Evolutionary conservation across 139 green algal species (phyloP).

Genomic region (Volvox africanus): DNA sequence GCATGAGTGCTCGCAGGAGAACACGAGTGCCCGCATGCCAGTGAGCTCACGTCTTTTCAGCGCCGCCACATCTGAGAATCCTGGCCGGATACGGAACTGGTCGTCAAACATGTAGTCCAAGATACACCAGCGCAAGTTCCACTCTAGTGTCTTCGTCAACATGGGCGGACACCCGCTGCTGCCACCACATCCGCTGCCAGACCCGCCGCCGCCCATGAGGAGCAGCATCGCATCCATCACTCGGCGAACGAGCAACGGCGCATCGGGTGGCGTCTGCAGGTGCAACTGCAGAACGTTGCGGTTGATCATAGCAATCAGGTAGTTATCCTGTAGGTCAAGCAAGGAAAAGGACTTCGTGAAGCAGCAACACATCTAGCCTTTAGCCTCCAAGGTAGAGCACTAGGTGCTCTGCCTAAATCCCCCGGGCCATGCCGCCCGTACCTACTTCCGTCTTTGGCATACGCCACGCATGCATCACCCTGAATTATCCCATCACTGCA

Average conservation of each 20-base stretch:
- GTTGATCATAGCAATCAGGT: constrained; percentile 93
- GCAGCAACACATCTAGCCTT: too few species aligned
- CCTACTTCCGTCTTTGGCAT: too few species aligned
- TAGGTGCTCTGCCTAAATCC: too few species aligned
- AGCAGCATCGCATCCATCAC: neutral
- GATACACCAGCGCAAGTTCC: constrained; percentile 92
- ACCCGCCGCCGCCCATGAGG: neutral
- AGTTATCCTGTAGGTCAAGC: constrained; percentile 82
- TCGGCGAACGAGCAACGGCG: constrained; percentile 46
- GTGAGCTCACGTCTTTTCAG: constrained; percentile 46
- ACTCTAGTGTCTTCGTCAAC: constrained; percentile 96
- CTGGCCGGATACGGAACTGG: constrained; percentile 72
- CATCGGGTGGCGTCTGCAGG: constrained; percentile 53
- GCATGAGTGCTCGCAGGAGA: neutral
- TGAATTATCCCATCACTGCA: neutral
- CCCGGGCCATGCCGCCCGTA: too few species aligned
- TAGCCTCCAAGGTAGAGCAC: too few species aligned
- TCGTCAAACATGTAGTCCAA: constrained; percentile 93
- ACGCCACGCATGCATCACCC: too few species aligned
- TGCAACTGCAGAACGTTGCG: constrained; percentile 81
- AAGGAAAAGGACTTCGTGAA: too few species aligned
- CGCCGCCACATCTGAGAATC: constrained; percentile 31
- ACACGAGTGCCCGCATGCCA: neutral
- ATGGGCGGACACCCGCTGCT: constrained; percentile 56
- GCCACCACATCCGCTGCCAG: constrained; percentile 41